Base-by-base conservation (phyloP, 2,329 filamentous ascomycete genomes). In the Geosmithia putterillii region DNA sequence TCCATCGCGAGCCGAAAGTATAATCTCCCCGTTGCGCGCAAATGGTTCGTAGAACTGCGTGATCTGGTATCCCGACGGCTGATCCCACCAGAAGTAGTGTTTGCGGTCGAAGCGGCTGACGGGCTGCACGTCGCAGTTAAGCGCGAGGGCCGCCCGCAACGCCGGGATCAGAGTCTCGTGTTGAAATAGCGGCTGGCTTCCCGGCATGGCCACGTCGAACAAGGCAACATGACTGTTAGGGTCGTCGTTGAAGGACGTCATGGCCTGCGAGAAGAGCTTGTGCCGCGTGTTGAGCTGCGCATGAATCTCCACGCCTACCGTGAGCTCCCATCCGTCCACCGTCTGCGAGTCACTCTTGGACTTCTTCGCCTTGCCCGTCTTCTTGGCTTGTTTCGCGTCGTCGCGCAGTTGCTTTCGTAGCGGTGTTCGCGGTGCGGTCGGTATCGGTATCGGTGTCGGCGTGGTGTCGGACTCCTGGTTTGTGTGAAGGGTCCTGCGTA, bases 31-130 rank as follows among this genome's bases (percentile, higher is more conserved):
- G 52, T 87, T 71, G 47, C 71, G 77, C 1, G 79, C 79, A 51
- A 83, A 78, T 0, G 79, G 79, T 45, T 79, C 67, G 60, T 96
- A 95, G 65, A 90, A 96, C 58, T 98, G 92, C 2, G 92, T 98
- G 49, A 98, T 94, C 61, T 98, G 92, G 61, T 98, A 98, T 0
- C 92, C 92, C 0, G 86, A 76, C 1, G 92, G 92, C 62, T 98
- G 92, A 61, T 98, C 92, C 76, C 92, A 94, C 69, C 95, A 95
- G 63, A 98, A 96, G 64, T 98, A 98, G 62, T 98, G 92, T 61
- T 98, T 98, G 49, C 92, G 75, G 62, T 98, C 92, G 64, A 95
- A 98, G 43, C 77, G 78, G 60, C 88, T 95, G 52, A 76, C 72
- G 1, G 64, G 69, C 57, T 94, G 83, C 42, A 96, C 74, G 2